These are phyloP conservation scores for Sporobolomyces roseus DNA, from an alignment of 768 basidiomycete species.

Conservation along the genomic window DNA sequence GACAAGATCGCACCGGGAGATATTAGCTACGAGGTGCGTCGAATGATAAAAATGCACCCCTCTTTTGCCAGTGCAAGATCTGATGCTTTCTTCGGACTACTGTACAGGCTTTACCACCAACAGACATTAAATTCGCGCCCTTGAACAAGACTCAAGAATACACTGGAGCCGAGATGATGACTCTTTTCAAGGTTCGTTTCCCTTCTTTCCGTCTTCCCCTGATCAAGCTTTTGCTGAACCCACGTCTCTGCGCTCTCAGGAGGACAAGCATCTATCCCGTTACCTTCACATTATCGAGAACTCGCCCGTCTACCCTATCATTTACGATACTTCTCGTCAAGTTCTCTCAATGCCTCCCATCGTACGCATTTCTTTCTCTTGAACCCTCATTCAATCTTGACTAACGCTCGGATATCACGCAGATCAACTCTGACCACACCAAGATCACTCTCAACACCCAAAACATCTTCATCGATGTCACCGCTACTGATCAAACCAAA, in stretches of 20 bases:
- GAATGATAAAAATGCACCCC: too few species aligned
- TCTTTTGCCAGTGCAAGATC: too few species aligned
- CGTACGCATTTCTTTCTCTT: slow-evolving; percentile 19
- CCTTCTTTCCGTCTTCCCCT: slow-evolving; percentile 36
- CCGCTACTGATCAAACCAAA: slow-evolving; percentile 94
- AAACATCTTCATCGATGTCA: slow-evolving; percentile 95
- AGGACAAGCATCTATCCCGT: slow-evolving; percentile 81
- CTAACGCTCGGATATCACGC: background rate
- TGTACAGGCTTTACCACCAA: slow-evolving; percentile 57
- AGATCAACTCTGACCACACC: slow-evolving; percentile 90
- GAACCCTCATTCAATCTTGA: too few species aligned
- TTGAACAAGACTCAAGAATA: slow-evolving; percentile 73
- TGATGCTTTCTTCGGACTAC: background rate
- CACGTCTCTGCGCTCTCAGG: slow-evolving; percentile 53
- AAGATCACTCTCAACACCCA: slow-evolving; percentile 91
- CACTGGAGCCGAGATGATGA: slow-evolving; percentile 87
- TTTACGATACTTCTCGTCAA: slow-evolving; percentile 80
- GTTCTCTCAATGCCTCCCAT: slow-evolving; percentile 98
- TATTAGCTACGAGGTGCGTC: slow-evolving; percentile 42
- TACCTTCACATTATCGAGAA: slow-evolving; percentile 91
- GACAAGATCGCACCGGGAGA: slow-evolving; percentile 66
- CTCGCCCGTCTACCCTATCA: slow-evolving; percentile 93
- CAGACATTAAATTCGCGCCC: slow-evolving; percentile 85
- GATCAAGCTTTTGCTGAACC: background rate
- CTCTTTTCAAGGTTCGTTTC: slow-evolving; percentile 73